phyloP scores from a whole-genome alignment of 805 yeast species.

The Metschnikowia arizonensis region DNA sequence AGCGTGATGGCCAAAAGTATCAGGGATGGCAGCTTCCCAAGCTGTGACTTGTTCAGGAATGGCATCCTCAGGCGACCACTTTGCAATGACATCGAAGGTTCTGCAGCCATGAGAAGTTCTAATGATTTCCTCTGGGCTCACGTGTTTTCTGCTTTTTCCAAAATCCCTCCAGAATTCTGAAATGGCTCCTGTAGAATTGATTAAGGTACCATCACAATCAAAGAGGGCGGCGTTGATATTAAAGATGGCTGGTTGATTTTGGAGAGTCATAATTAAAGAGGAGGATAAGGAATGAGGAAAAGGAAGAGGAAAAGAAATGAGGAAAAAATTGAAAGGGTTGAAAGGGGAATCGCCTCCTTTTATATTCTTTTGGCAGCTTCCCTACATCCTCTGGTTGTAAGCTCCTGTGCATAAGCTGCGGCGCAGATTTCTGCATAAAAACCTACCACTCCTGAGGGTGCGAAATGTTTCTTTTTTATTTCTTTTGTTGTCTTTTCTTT shows the following conservation, averaged over 20 bases:
- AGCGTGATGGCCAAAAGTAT: constrained; percentile 68
- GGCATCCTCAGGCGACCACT: constrained; percentile 73
- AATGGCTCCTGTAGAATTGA: constrained; percentile 77
- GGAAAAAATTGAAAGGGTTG: no score
- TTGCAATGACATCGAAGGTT: constrained; percentile 71
- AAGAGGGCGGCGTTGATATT: constrained; percentile 53
- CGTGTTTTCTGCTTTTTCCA: constrained; percentile 62
- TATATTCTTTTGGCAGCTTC: no score
- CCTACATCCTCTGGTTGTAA: no score
- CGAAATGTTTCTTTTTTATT: no score
- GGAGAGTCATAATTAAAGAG: constrained; percentile 17
- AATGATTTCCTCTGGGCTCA: constrained; percentile 66
- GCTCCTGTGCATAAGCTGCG: no score
- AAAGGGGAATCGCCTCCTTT: no score
- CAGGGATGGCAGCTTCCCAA: constrained; percentile 67
- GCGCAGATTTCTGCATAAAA: no score
- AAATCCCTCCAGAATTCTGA: constrained; percentile 79
- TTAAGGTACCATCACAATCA: constrained; percentile 86
- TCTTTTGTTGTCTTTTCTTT: no score
- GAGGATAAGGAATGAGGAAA: no score
- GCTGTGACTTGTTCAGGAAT: constrained; percentile 58
- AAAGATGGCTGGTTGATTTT: constrained; percentile 41
- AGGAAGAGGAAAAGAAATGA: no score
- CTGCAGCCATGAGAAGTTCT: constrained; percentile 79
- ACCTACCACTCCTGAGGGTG: no score